These are phyloP conservation scores for Leptographium procerum DNA, from an alignment of 2,329 filamentous ascomycete genomes.

Conservation along the genomic window DNA sequence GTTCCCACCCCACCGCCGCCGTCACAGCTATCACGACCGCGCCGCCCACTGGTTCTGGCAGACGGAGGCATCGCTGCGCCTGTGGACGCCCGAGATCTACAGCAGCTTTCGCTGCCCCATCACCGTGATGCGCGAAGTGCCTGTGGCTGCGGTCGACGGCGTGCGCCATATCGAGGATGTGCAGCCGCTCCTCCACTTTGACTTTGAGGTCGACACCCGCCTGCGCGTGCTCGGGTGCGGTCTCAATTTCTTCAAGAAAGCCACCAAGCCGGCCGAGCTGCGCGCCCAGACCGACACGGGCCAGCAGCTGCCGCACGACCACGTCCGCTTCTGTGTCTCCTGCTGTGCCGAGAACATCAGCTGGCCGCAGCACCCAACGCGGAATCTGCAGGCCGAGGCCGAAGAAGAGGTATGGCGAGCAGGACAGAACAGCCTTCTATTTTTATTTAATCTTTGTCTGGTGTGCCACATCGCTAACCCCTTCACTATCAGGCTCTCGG, in stretches of 20 bases:
- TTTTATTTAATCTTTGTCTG: too few species aligned
- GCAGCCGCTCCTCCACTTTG: slow-evolving; percentile 14
- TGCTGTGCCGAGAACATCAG: slow-evolving; percentile 14
- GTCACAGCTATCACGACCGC: slow-evolving; percentile 13
- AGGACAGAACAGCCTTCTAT: too few species aligned
- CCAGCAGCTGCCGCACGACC: slow-evolving; percentile 12
- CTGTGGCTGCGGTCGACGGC: slow-evolving; percentile 10
- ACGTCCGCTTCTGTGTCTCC: slow-evolving; percentile 12
- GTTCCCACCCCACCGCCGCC: background rate
- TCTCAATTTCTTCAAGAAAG: slow-evolving; percentile 10
- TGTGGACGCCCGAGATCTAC: slow-evolving; percentile 18
- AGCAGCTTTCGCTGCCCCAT: slow-evolving; percentile 13
- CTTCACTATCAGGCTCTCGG: background rate
- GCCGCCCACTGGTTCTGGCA: slow-evolving; percentile 16
- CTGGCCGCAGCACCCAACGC: slow-evolving; percentile 15
- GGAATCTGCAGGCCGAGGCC: slow-evolving; percentile 15
- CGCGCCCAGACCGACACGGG: slow-evolving; percentile 14
- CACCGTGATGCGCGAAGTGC: slow-evolving; percentile 15
- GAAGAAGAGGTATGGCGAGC: slow-evolving; percentile 5
- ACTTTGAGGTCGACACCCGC: slow-evolving; percentile 15
- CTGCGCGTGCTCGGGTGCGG: slow-evolving; percentile 14
- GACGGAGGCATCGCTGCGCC: slow-evolving; percentile 15
- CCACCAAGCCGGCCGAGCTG: slow-evolving; percentile 13
- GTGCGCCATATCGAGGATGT: slow-evolving; percentile 8
- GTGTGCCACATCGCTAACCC: too few species aligned